These are phyloP conservation scores for Colletotrichum sp. DNA, from an alignment of 2,329 filamentous ascomycete genomes.

Conservation along the genomic window DNA sequence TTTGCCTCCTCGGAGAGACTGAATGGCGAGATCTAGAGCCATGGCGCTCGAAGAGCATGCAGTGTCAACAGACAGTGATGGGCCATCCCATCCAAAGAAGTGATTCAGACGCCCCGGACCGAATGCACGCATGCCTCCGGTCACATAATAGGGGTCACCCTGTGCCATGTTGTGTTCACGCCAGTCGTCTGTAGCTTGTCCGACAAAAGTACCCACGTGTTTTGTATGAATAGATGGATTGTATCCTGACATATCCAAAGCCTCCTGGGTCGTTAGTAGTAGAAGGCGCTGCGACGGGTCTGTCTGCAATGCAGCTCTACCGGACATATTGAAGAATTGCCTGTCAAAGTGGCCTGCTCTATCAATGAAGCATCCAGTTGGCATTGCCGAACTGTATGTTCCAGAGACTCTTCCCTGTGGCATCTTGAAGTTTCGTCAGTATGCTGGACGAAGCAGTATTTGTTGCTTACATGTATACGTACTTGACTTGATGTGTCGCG, in stretches of 20 bases:
- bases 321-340: background rate
- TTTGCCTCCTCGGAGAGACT: background rate
- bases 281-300: background rate
- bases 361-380: background rate
- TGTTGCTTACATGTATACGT: background rate
- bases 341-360: background rate
- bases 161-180: slow-evolving; percentile 39
- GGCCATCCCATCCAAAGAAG: slow-evolving; percentile 43
- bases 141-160: slow-evolving; percentile 41
- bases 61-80: slow-evolving; percentile 39
- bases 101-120: slow-evolving; percentile 37
- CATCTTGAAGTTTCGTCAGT: background rate
- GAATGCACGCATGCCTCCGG: slow-evolving; percentile 37
- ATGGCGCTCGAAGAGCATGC: slow-evolving; percentile 42
- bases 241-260: background rate
- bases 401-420: background rate
- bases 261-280: background rate
- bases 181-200: background rate
- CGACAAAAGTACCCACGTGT: background rate
- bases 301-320: background rate
- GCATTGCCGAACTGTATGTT: background rate
- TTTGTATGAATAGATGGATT: background rate
- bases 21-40: background rate
- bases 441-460: background rate
- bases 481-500: background rate